phyloP scores from a whole-genome alignment of 331 rosid species.

The Quercus phellos region DNA sequence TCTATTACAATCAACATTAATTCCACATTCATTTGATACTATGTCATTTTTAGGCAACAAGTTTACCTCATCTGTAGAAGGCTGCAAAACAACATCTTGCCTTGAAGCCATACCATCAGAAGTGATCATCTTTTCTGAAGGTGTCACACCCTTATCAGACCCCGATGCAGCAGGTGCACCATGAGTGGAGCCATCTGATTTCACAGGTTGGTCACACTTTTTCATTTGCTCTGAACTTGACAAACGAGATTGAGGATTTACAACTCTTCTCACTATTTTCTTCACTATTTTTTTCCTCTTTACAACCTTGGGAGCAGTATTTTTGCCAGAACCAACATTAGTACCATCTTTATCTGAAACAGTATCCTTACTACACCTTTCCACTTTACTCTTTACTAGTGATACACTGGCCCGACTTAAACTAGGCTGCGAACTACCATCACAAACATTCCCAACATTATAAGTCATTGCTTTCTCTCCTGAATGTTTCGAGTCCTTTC shows the following conservation, averaged over 20 bases:
- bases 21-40: slow-evolving; percentile 33
- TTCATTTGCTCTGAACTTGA: slow-evolving; percentile 25
- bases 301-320: slow-evolving; percentile 24
- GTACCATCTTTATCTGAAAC: slow-evolving; percentile 23
- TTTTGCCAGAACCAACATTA: slow-evolving; percentile 22
- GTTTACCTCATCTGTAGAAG: slow-evolving; percentile 22
- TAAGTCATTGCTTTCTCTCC: slow-evolving; percentile 10
- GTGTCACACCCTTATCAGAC: slow-evolving; percentile 24
- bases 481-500: slow-evolving; percentile 20
- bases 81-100: slow-evolving; percentile 14
- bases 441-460: slow-evolving; percentile 20
- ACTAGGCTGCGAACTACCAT: slow-evolving; percentile 27
- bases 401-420: slow-evolving; percentile 16
- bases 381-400: slow-evolving; percentile 32
- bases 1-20: slow-evolving; percentile 26
- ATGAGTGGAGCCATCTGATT: slow-evolving; percentile 10
- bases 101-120: slow-evolving; percentile 18
- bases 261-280: slow-evolving; percentile 58
- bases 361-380: slow-evolving; percentile 14
- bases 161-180: slow-evolving; percentile 23
- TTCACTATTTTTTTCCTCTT: slow-evolving; percentile 71
- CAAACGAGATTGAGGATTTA: slow-evolving; percentile 25
- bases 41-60: slow-evolving; percentile 26
- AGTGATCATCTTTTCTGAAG: slow-evolving; percentile 22
- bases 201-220: slow-evolving; percentile 18